Evolutionary conservation across 2,329 filamentous ascomycete species (phyloP).

Genomic region (Phialocephala sp.): DNA sequence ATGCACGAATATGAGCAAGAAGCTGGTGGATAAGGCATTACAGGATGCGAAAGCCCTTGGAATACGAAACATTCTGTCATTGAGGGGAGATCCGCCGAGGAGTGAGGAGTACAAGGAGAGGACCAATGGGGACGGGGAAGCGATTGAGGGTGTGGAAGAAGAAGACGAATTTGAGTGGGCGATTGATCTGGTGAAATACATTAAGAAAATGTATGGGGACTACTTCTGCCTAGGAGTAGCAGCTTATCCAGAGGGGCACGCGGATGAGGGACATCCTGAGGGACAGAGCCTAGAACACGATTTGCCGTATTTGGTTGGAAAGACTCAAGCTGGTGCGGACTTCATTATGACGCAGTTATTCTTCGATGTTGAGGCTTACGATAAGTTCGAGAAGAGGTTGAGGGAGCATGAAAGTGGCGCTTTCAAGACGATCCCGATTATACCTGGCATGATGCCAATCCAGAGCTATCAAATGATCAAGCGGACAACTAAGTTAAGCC

Average conservation of each 20-base stretch:
- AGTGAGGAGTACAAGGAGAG: slow-evolving; percentile 83
- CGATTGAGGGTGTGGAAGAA: slow-evolving; percentile 45
- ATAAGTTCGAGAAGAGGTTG: slow-evolving; percentile 76
- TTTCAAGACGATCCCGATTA: slow-evolving; percentile 87
- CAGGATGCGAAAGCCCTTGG: slow-evolving; percentile 90
- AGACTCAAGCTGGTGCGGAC: slow-evolving; percentile 88
- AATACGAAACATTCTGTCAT: slow-evolving; percentile 89
- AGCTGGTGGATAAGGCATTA: slow-evolving; percentile 84
- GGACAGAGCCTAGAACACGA: slow-evolving; percentile 77
- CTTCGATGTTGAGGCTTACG: slow-evolving; percentile 86
- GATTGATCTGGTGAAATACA: slow-evolving; percentile 87
- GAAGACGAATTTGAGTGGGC: slow-evolving; percentile 83
- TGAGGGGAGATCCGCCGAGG: slow-evolving; percentile 89
- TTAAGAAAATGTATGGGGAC: slow-evolving; percentile 82
- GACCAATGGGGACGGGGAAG: slow-evolving; percentile 55
- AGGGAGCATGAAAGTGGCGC: slow-evolving; percentile 81
- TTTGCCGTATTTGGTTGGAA: slow-evolving; percentile 87
- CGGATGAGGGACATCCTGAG: slow-evolving; percentile 83
- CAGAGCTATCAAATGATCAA: slow-evolving; percentile 97
- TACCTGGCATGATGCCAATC: slow-evolving; percentile 96
- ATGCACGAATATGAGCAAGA: slow-evolving; percentile 95
- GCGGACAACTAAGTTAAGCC: slow-evolving; percentile 91
- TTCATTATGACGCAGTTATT: slow-evolving; percentile 99
- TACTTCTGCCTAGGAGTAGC: slow-evolving; percentile 97
- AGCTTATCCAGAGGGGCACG: slow-evolving; percentile 93